Evolutionary conservation across 306 rosid species (phyloP).

Genomic region (Crotalaria pallida): DNA sequence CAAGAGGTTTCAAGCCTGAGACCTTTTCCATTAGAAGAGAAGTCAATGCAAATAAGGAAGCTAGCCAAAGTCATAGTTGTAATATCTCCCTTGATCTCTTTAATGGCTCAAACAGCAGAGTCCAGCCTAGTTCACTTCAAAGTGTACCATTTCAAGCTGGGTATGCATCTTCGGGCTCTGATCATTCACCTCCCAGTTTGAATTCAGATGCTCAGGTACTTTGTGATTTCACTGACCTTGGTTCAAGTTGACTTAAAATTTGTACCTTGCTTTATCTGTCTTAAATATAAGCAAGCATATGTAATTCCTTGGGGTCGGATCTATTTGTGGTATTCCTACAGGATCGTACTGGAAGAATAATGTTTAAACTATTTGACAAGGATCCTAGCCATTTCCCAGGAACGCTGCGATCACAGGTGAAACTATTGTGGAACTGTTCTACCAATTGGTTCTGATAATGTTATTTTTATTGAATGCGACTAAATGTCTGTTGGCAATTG

Average conservation of each 20-base stretch:
- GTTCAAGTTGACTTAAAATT: not conserved
- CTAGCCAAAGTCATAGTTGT: conserved; percentile 37
- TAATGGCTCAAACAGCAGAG: conserved; percentile 47
- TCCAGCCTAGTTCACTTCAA: conserved; percentile 49
- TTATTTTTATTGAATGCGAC: not conserved
- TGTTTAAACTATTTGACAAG: conserved; percentile 81
- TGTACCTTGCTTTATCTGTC: not conserved
- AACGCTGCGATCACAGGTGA: conserved; percentile 74
- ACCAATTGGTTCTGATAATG: not conserved
- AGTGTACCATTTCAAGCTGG: conserved; percentile 73
- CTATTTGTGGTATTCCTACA: conserved; percentile 26
- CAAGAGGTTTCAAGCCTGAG: conserved; percentile 38
- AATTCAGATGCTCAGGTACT: conserved; percentile 82
- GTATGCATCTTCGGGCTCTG: conserved; percentile 79
- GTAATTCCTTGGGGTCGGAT: conserved; percentile 10
- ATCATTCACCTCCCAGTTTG: conserved; percentile 87
- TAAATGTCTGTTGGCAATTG: not conserved
- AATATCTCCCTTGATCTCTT: conserved; percentile 72
- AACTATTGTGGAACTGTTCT: not conserved
- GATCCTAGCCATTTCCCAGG: conserved; percentile 87
- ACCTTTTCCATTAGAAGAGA: conserved; percentile 32
- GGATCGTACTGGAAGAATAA: conserved; percentile 84
- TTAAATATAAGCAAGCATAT: not conserved
- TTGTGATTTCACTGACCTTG: not conserved
- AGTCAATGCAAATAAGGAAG: conserved; percentile 31